A percentile compares a stretch with the other conserved stretches of the same genome.
These are phyloP conservation scores for Penicillium glabrum DNA, from an alignment of 2,329 filamentous ascomycete species.

Conservation along the genomic window DNA sequence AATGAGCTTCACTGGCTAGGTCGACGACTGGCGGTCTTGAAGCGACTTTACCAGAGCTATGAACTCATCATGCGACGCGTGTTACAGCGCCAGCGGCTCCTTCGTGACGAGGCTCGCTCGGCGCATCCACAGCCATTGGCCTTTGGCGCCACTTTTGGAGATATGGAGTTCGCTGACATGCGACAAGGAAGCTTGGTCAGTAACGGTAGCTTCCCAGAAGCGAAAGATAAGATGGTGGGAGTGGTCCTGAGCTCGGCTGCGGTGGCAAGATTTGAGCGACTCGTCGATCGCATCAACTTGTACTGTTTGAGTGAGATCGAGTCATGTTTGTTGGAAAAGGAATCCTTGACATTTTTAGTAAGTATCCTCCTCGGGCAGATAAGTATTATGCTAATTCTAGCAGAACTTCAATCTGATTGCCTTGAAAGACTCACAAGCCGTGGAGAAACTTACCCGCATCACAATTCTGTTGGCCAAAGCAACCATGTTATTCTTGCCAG, in stretches of 20 bases:
- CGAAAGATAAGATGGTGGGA: constrained; percentile 33
- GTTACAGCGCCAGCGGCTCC: constrained; percentile 50
- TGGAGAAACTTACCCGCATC: constrained; percentile 69
- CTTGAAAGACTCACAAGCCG: constrained; percentile 71
- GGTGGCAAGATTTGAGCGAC: constrained; percentile 58
- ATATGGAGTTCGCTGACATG: constrained; percentile 42
- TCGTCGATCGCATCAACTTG: constrained; percentile 61
- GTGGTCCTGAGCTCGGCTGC: constrained; percentile 49
- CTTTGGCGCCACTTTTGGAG: constrained; percentile 23
- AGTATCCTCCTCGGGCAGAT: constrained; percentile 18
- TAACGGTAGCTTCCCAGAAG: constrained; percentile 19
- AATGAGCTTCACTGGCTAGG: constrained; percentile 59
- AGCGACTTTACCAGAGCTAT: constrained; percentile 63
- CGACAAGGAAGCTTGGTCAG: constrained; percentile 29
- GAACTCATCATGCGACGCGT: constrained; percentile 63
- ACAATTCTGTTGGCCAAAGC: constrained; percentile 73
- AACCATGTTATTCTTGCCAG: constrained; percentile 72
- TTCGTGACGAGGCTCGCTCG: constrained; percentile 37
- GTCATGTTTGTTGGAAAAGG: constrained; percentile 67
- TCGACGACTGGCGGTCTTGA: constrained; percentile 60
- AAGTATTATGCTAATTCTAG: constrained; percentile 2
- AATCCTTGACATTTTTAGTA: constrained; percentile 67
- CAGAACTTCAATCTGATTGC: constrained; percentile 77
- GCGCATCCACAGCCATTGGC: constrained; percentile 16
- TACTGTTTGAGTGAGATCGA: constrained; percentile 65